Conservation (phyloP, 2,329 filamentous ascomycete species). For the Aspergillus texensis region DNA sequence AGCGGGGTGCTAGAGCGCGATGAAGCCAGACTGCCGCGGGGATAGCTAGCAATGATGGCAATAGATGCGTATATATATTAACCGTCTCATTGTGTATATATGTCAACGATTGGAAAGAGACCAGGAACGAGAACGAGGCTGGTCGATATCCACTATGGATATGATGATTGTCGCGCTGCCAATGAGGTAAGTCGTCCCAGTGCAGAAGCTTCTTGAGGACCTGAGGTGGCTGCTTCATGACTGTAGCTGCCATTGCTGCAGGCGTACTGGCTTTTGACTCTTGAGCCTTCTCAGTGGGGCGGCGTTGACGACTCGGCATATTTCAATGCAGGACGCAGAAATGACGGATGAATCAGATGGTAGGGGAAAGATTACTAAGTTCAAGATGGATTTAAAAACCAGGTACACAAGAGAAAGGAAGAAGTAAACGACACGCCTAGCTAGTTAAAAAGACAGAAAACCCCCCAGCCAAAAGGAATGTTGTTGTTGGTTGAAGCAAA, state of each 20-base stretch:
- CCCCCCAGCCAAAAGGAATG: no score
- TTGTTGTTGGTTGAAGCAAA: background rate
- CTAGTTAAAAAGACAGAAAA: background rate
- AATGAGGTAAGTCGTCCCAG: slow-evolving; percentile 56
- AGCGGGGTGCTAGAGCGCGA: slow-evolving; percentile 63
- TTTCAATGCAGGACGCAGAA: slow-evolving; percentile 23
- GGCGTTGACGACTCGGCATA: slow-evolving; percentile 38
- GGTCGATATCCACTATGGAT: slow-evolving; percentile 69
- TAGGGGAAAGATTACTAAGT: background rate
- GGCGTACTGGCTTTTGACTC: slow-evolving; percentile 27
- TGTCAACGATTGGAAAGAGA: slow-evolving; percentile 60
- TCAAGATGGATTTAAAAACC: background rate
- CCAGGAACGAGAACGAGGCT: slow-evolving; percentile 61
- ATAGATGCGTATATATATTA: slow-evolving; percentile 72
- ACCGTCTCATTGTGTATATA: slow-evolving; percentile 71
- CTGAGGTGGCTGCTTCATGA: slow-evolving; percentile 32
- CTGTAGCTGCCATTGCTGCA: slow-evolving; percentile 26
- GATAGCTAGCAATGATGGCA: slow-evolving; percentile 66
- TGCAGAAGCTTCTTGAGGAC: slow-evolving; percentile 44
- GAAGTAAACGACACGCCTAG: background rate
- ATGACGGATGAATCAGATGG: background rate
- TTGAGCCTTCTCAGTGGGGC: slow-evolving; percentile 24
- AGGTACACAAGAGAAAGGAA: background rate
- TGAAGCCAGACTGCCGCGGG: slow-evolving; percentile 58
- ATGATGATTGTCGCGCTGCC: slow-evolving; percentile 69